Evolutionary conservation across 306 rosid genomes (phyloP).

Genomic region (apple (Malus domestica)): DNA sequence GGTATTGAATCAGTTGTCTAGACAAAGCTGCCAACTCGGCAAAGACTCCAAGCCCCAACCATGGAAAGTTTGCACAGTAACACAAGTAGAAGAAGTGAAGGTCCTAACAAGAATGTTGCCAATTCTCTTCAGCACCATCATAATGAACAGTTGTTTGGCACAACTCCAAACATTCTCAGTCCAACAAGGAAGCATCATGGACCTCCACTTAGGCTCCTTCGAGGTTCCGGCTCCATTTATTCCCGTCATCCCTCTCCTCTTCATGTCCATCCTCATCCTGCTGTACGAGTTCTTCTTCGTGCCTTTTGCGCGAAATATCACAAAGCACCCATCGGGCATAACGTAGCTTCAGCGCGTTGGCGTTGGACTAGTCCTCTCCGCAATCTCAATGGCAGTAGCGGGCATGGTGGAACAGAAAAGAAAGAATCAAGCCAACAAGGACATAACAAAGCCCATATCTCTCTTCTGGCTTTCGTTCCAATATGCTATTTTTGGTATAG

Average conservation of each 20-base stretch:
- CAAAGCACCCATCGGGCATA: constrained; percentile 65
- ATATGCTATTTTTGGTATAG: constrained; percentile 68
- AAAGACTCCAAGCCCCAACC: constrained; percentile 28
- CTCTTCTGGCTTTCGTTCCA: constrained; percentile 77
- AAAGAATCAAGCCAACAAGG: constrained; percentile 34
- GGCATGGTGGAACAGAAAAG: constrained; percentile 62
- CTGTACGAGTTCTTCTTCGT: constrained; percentile 59
- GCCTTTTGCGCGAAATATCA: constrained; percentile 64
- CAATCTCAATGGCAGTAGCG: constrained; percentile 65
- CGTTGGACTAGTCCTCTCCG: constrained; percentile 57
- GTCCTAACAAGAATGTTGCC: constrained; percentile 75
- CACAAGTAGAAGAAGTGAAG: constrained; percentile 88
- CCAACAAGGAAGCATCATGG: constrained; percentile 58
- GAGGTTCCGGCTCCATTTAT: constrained; percentile 65
- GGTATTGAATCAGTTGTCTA: constrained; percentile 37
- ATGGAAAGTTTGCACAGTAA: constrained; percentile 70
- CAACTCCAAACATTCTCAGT: constrained; percentile 90
- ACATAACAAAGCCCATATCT: constrained; percentile 38
- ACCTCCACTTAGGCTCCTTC: constrained; percentile 45
- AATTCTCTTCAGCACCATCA: constrained; percentile 59
- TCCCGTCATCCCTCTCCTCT: constrained; percentile 63
- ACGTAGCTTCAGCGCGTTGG: constrained; percentile 83
- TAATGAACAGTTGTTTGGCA: constrained; percentile 81
- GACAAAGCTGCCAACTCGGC: constrained; percentile 61
- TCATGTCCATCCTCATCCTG: constrained; percentile 56